Percentiles rank a stretch among this genome's conserved stretches.
Conservation (phyloP, 306 rosid species). For the Luffa aegyptiaca region DNA sequence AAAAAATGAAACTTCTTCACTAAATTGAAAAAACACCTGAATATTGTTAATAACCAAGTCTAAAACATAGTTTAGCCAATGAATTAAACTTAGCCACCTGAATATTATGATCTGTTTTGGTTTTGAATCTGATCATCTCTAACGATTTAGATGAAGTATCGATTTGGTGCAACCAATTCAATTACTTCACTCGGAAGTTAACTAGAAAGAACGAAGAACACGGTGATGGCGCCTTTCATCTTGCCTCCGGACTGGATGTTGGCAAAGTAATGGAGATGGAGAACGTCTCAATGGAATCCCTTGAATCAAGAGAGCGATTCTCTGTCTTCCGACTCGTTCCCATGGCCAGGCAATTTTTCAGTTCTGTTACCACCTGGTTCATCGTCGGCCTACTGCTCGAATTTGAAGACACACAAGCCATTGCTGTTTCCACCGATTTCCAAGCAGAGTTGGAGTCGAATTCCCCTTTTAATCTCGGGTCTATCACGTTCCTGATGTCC, state of each 20-base stretch:
- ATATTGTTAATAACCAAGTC: too few species aligned
- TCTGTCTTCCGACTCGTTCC: not conserved
- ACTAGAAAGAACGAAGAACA: not conserved
- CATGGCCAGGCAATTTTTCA: slow-evolving; percentile 14
- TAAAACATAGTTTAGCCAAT: too few species aligned
- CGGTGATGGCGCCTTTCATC: not conserved
- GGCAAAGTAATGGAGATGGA: not conserved
- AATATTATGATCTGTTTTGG: too few species aligned
- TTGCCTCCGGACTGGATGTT: not conserved
- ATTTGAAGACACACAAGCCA: slow-evolving; percentile 1
- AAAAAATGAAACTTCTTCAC: too few species aligned
- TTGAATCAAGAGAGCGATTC: not conserved
- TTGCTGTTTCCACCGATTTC: slow-evolving; percentile 22
- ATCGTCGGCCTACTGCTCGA: slow-evolving; percentile 14
- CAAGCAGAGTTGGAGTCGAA: slow-evolving; percentile 15
- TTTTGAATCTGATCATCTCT: too few species aligned
- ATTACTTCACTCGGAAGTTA: not conserved
- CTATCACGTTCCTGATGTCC: slow-evolving; percentile 6
- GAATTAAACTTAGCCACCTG: too few species aligned
- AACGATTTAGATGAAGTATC: not conserved
- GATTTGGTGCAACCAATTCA: not conserved
- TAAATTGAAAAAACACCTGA: too few species aligned
- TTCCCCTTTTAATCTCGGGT: slow-evolving; percentile 12
- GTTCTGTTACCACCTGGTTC: slow-evolving; percentile 11
- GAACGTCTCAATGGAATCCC: not conserved